Evolutionary conservation across 352 stramenopile species (phyloP).

Genomic region (Globisporangium canariense): DNA sequence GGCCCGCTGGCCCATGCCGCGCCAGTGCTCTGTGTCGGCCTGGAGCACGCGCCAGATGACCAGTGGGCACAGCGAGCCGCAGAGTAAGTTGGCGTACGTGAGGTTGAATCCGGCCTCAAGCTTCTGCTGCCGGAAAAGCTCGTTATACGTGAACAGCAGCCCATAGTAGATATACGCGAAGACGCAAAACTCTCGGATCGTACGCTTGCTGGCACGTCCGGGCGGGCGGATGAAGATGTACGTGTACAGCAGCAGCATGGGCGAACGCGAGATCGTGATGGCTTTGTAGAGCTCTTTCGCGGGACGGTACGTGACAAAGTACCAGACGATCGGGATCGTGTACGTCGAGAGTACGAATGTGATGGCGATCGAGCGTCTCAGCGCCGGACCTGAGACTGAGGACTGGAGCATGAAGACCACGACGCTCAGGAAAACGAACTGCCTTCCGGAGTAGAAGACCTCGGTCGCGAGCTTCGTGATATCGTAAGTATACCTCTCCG

Average conservation of each 20-base stretch:
- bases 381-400: conserved; percentile 43
- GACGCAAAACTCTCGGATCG: conserved; percentile 44
- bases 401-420: conserved; percentile 68
- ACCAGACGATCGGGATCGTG: conserved; percentile 43
- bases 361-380: conserved; percentile 39
- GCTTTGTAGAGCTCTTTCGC: conserved; percentile 32
- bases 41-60: conserved; percentile 70
- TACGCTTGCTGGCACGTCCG: conserved; percentile 43
- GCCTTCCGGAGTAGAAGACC: conserved; percentile 54
- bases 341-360: conserved; percentile 44
- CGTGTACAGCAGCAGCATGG: conserved; percentile 44
- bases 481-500: conserved; percentile 41
- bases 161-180: conserved; percentile 54
- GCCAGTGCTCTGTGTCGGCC: conserved; percentile 73
- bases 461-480: conserved; percentile 53
- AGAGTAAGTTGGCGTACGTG: conserved; percentile 58
- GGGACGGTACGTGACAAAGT: conserved; percentile 32
- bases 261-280: conserved; percentile 29
- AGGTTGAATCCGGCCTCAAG: conserved; percentile 56
- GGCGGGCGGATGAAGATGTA: conserved; percentile 50
- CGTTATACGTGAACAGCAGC: conserved; percentile 48
- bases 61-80: conserved; percentile 41
- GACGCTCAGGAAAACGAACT: conserved; percentile 60
- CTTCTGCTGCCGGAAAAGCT: conserved; percentile 43
- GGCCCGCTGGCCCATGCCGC: conserved; percentile 52